Percentiles rank a stretch among this genome's conserved stretches.
Evolutionary conservation across 2,329 filamentous ascomycete species (phyloP).

Genomic region (Hypoxylon sp.): DNA sequence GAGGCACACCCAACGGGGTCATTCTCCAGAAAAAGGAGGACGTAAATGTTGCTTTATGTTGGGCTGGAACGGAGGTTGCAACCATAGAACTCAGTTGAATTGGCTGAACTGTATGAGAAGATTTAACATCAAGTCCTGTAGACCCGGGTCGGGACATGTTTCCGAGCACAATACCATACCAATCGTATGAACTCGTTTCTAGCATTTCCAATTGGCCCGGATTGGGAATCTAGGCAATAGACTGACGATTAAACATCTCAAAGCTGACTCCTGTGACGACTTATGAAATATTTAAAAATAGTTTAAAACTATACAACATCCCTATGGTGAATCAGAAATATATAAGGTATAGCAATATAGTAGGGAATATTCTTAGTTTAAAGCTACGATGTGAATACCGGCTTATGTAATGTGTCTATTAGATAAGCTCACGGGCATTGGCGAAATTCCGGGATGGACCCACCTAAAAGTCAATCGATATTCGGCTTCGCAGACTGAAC

Average conservation of each 20-base stretch:
- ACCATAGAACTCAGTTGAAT: constrained; percentile 43
- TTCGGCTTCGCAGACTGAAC: constrained; percentile 6
- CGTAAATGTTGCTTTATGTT: constrained; percentile 42
- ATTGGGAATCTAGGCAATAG: constrained; percentile 10
- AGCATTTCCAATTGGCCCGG: constrained; percentile 8
- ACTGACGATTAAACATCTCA: constrained; percentile 1
- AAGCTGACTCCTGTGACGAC: not conserved
- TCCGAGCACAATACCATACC: constrained; percentile 50
- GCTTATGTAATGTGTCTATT: constrained; percentile 6
- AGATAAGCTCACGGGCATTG: constrained; percentile 1
- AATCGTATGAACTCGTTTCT: constrained; percentile 37
- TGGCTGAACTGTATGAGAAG: constrained; percentile 49
- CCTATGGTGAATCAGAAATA: too few species aligned
- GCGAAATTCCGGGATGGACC: not conserved
- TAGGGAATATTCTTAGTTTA: not conserved
- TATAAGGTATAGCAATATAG: not conserved
- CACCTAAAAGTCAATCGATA: constrained; percentile 20
- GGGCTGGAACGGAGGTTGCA: constrained; percentile 22
- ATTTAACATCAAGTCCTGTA: constrained; percentile 45
- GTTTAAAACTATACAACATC: too few species aligned
- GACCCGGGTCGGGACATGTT: constrained; percentile 40
- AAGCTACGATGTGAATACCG: not conserved
- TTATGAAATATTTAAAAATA: too few species aligned
- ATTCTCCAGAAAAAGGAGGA: constrained; percentile 29
- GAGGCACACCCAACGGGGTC: constrained; percentile 36